Evolutionary conservation across 208 protist genomes (phyloP), one percentile per base, ranked within the genome.

Genomic region (Trypanosoma platydactyli): DNA sequence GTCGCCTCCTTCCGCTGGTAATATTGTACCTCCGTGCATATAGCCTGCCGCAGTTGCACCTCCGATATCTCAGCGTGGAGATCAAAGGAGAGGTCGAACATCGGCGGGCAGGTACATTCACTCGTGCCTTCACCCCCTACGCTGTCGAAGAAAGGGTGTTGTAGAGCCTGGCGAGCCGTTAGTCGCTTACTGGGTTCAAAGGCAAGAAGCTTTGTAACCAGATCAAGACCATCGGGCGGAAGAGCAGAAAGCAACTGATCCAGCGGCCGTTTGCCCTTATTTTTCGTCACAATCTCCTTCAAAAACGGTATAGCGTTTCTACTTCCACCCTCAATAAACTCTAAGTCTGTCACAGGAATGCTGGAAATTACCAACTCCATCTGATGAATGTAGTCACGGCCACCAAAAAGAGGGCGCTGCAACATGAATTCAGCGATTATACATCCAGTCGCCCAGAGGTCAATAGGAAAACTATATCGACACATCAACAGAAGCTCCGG

Each of bases 361-460:
- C 78, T 94, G 29, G 89, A 88, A 44, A 95, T 64, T 29, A 95
- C 85, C 54, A 95, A 80, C 77, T 92, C 81, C 66, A 95, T 80
- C 74, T 96, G 90, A 65, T 94, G 79, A 52, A 97, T 80, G 71
- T 96, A 96, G 68, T 95, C 88, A 0, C 85, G 75, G 7, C 93
- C 93, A 42, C 84, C 82, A 68, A 97, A 97, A 52, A 96, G 65
- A 11, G 89, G 83, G 1, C 79, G 71, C 38, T 80, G 78, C 24
- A 90, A 88, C 7, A 99, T 80, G 54, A 99, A 81, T 79, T 99
- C 99, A 7, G 89, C 98, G 48, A 99, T 97, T 48, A 99, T 99
- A 72, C 98, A 99, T 16, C 99, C 99, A 16, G 98, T 89, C 0
- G 91, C 92, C 98, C 99, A 99, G 18, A 99, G 64, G 76, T 99